Conservation (phyloP, 257 asterid genomes). For the Cordia subcordata region DNA sequence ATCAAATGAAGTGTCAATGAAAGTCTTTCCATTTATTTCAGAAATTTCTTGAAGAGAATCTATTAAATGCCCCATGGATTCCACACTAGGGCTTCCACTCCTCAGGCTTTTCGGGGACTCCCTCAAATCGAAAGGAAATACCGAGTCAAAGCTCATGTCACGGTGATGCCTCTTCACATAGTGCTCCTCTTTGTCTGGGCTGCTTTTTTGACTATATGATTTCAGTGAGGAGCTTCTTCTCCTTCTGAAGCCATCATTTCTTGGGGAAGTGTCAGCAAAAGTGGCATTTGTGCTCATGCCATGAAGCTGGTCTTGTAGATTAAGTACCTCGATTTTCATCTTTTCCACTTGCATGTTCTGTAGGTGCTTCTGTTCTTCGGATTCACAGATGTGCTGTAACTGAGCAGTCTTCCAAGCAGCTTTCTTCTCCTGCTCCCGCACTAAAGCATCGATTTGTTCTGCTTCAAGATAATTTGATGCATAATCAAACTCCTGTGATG, state of each 20-base stretch:
- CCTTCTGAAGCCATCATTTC: conserved; percentile 69
- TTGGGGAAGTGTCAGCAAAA: conserved; percentile 48
- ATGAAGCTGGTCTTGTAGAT: conserved; percentile 84
- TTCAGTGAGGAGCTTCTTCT: conserved; percentile 45
- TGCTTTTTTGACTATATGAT: conserved; percentile 21
- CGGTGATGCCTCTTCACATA: conserved; percentile 15
- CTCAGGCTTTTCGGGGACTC: neutral
- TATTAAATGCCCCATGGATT: neutral
- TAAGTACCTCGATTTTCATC: conserved; percentile 99
- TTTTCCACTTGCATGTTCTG: conserved; percentile 96
- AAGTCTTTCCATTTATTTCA: conserved; percentile 58
- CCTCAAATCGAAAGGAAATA: neutral
- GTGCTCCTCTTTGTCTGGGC: conserved; percentile 52
- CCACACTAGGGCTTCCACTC: neutral
- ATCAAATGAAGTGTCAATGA: conserved; percentile 31
- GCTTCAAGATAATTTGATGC: conserved; percentile 97
- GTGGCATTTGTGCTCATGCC: conserved; percentile 52
- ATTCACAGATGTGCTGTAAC: conserved; percentile 81
- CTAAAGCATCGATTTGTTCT: conserved; percentile 97
- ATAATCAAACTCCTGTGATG: conserved; percentile 90
- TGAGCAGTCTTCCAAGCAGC: conserved; percentile 96
- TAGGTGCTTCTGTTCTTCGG: conserved; percentile 82
- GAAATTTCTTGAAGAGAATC: conserved; percentile 39
- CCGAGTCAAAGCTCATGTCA: neutral
- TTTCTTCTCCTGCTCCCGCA: conserved; percentile 90